These are phyloP conservation scores for Dalbergia oliveri DNA, from an alignment of 306 rosid species.

Conservation along the genomic window DNA sequence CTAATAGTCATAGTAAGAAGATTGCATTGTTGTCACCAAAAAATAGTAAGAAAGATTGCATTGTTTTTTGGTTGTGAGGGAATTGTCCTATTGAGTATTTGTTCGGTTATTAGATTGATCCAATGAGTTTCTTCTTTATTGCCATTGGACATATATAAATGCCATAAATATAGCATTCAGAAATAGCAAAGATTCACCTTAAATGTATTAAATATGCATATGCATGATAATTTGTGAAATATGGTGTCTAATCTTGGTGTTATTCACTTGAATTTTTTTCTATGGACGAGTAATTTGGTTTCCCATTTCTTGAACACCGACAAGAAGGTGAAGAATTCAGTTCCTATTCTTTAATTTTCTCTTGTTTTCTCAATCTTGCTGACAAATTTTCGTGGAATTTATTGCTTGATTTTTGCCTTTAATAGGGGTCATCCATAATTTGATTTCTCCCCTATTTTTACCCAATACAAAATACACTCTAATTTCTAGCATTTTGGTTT, in stretches of 20 bases:
- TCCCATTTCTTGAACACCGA: no score
- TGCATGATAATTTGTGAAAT: neutral
- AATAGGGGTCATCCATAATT: no score
- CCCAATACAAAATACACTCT: no score
- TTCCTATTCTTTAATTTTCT: neutral
- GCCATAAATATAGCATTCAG: no score
- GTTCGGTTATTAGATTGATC: no score
- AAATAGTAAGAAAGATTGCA: neutral
- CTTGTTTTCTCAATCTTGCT: neutral
- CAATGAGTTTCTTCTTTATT: no score
- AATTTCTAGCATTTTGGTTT: conserved; percentile 21
- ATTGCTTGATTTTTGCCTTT: conserved; percentile 6
- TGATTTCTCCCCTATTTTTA: no score
- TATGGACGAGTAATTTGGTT: neutral
- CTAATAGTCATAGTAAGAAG: no score
- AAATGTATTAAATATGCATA: neutral
- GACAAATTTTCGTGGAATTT: neutral
- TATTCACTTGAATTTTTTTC: neutral
- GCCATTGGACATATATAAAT: no score
- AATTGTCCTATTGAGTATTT: no score
- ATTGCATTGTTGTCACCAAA: neutral
- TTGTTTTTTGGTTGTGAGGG: no score
- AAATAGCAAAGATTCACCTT: no score
- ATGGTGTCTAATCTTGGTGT: neutral
- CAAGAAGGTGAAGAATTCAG: neutral